These are phyloP conservation scores for Pichia gijzeniarum DNA, from an alignment of 805 yeast species.

Conservation along the genomic window DNA sequence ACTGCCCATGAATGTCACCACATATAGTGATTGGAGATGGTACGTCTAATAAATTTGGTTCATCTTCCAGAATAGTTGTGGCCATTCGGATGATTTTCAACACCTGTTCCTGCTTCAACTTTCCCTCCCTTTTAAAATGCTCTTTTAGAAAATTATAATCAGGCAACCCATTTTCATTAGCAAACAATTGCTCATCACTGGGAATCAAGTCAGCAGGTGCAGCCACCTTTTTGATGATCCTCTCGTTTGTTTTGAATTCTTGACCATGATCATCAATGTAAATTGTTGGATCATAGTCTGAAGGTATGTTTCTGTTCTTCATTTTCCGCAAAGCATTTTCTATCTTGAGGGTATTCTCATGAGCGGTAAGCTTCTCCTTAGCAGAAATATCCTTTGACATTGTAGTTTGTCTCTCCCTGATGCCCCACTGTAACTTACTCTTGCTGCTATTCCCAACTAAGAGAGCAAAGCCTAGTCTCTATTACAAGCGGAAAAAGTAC, in stretches of 20 bases:
- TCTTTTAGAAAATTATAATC: slow-evolving; percentile 61
- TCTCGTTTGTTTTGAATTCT: slow-evolving; percentile 45
- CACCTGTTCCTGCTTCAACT: slow-evolving; percentile 67
- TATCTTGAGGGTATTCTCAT: slow-evolving; percentile 48
- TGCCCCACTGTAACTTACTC: no score
- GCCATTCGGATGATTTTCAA: slow-evolving; percentile 59
- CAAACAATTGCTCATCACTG: slow-evolving; percentile 59
- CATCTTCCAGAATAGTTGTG: slow-evolving; percentile 52
- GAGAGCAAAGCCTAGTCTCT: no score
- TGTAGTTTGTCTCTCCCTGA: not conserved
- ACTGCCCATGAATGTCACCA: slow-evolving; percentile 98
- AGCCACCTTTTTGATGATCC: slow-evolving; percentile 50
- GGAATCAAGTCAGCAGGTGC: slow-evolving; percentile 67
- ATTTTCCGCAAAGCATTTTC: slow-evolving; percentile 32
- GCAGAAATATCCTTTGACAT: slow-evolving; percentile 8
- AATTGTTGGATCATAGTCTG: slow-evolving; percentile 32
- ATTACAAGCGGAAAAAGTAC: no score
- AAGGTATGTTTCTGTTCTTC: slow-evolving; percentile 16
- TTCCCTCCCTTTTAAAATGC: slow-evolving; percentile 78
- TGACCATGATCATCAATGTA: slow-evolving; percentile 56
- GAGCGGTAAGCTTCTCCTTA: slow-evolving; percentile 20
- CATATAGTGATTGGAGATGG: slow-evolving; percentile 94
- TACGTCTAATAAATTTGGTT: slow-evolving; percentile 73
- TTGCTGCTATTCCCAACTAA: no score
- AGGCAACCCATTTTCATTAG: slow-evolving; percentile 55